A percentile compares a stretch with the other conserved stretches of the same genome.
Conservation (phyloP, 306 rosid species). For the Cicer arietinum region DNA sequence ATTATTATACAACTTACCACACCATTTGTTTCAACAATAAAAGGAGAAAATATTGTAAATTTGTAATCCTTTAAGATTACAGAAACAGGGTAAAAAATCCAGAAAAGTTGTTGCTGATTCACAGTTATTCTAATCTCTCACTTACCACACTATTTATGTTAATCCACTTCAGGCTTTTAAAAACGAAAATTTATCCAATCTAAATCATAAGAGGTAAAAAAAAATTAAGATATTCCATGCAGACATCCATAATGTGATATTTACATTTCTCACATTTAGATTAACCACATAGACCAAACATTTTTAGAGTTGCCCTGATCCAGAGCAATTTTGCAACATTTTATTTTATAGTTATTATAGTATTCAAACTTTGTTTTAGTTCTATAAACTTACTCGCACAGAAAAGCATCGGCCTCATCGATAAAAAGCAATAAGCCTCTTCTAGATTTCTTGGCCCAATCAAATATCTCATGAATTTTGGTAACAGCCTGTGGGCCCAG, state of each 20-base stretch:
- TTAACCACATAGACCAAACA: constrained; percentile 7
- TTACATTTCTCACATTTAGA: constrained; percentile 23
- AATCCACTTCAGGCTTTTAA: neutral
- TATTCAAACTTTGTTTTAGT: constrained; percentile 33
- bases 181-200: constrained; percentile 21
- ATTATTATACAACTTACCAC: constrained; percentile 21
- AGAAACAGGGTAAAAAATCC: constrained; percentile 9
- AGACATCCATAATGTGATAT: constrained; percentile 4
- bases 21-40: neutral
- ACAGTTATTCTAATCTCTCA: constrained; percentile 5
- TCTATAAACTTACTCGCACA: constrained; percentile 84
- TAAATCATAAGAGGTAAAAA: constrained; percentile 15
- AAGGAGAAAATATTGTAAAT: neutral
- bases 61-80: neutral
- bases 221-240: neutral
- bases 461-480: constrained; percentile 97
- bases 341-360: neutral
- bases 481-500: constrained; percentile 96
- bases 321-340: neutral
- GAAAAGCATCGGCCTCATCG: constrained; percentile 99
- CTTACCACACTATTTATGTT: no score
- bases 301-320: neutral
- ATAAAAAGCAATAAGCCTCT: constrained; percentile 94
- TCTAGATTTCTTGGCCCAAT: constrained; percentile 95
- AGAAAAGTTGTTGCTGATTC: constrained; percentile 7